Evolutionary conservation across 129 eudicot species (phyloP).

Genomic region (Tagetes patula): DNA sequence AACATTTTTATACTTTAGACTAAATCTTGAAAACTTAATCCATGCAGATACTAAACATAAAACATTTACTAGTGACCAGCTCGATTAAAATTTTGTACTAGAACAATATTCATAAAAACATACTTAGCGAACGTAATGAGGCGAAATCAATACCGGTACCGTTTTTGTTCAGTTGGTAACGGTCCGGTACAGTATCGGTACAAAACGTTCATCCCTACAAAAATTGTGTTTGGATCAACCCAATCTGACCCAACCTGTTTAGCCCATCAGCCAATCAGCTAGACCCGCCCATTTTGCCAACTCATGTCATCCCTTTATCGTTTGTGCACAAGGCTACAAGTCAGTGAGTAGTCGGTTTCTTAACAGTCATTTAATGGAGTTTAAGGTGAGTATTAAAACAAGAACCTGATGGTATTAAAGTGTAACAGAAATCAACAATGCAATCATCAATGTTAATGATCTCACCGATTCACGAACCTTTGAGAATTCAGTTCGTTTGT

Average conservation of each 20-base stretch:
- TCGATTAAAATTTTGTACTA: not conserved
- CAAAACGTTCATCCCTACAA: too few species aligned
- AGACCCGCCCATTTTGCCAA: conserved; percentile 9
- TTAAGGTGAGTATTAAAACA: not conserved
- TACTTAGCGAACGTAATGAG: too few species aligned
- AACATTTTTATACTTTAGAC: conserved; percentile 16
- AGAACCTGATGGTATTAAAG: not conserved
- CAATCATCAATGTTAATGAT: conserved; percentile 7
- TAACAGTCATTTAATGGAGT: not conserved
- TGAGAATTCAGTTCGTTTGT: conserved; percentile 46
- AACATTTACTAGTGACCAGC: not conserved
- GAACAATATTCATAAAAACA: too few species aligned
- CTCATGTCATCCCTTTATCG: not conserved
- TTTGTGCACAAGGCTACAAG: not conserved
- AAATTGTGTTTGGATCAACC: not conserved
- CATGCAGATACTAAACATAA: not conserved
- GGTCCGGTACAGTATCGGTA: too few species aligned
- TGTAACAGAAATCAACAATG: not conserved
- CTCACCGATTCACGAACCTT: conserved; percentile 65
- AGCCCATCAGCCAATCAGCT: not conserved
- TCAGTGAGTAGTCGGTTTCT: not conserved
- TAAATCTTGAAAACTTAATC: conserved; percentile 4
- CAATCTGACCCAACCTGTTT: not conserved
- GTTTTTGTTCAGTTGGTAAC: too few species aligned
- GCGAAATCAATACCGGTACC: too few species aligned